Conservation (phyloP, 164 flowering plant species). For the Vitis rupestris region DNA sequence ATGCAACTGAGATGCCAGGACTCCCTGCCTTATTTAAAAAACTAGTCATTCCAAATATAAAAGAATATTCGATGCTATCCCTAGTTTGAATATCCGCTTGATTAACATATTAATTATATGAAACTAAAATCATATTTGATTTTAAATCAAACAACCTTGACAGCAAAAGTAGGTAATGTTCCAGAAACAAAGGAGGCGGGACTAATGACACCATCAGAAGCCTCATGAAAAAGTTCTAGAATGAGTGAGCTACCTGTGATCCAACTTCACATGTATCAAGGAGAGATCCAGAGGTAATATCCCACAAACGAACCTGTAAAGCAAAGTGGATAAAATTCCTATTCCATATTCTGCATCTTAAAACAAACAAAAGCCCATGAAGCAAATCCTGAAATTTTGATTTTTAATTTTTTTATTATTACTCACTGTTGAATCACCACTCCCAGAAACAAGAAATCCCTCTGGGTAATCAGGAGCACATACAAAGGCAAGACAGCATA, state of each 20-base stretch:
- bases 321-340: background rate
- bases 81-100: background rate
- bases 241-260: conserved; percentile 42
- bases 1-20: background rate
- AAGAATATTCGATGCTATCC: background rate
- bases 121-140: background rate
- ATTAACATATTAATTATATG: background rate
- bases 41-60: background rate
- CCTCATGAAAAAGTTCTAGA: background rate
- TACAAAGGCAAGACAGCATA: conserved; percentile 72
- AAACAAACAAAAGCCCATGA: background rate
- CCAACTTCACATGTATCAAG: conserved; percentile 80
- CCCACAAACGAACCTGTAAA: conserved; percentile 87
- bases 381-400: no score
- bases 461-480: conserved; percentile 35
- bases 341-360: background rate
- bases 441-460: conserved; percentile 82
- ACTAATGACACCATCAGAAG: background rate
- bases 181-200: background rate
- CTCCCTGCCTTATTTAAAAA: background rate
- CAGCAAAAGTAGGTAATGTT: background rate
- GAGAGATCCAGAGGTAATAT: conserved; percentile 67
- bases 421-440: conserved; percentile 97
- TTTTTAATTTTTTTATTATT: background rate
- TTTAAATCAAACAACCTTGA: background rate